phyloP scores from a whole-genome alignment of 2,329 filamentous ascomycete species.

The Lizonia empirigonia region DNA sequence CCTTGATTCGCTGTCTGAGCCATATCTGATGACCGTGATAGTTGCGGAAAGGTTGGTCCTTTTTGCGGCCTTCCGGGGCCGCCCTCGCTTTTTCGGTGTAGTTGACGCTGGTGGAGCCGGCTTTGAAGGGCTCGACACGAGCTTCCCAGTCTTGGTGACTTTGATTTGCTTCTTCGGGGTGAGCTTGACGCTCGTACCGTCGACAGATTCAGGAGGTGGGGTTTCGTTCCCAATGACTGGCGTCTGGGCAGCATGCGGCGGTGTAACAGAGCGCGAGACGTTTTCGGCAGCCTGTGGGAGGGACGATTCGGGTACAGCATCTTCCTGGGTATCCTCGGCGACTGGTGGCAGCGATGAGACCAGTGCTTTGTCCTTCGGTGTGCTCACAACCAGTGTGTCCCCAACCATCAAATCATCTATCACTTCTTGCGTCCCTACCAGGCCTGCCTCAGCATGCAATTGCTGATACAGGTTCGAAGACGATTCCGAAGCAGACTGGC shows the following conservation, averaged over 20 bases:
- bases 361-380: neutral
- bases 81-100: slow-evolving; percentile 50
- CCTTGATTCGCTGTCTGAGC: slow-evolving; percentile 54
- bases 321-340: neutral
- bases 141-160: slow-evolving; percentile 53
- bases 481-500: neutral
- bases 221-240: neutral
- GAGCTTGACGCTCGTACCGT: slow-evolving; percentile 5
- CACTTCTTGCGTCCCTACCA: slow-evolving; percentile 1
- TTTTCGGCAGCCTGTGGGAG: neutral
- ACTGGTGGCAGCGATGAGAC: neutral
- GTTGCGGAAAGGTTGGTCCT: slow-evolving; percentile 39
- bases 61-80: slow-evolving; percentile 15
- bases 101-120: slow-evolving; percentile 40
- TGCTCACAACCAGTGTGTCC: neutral
- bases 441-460: slow-evolving; percentile 31
- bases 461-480: slow-evolving; percentile 37
- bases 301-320: slow-evolving; percentile 1
- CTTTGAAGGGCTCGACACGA: slow-evolving; percentile 50
- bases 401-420: slow-evolving; percentile 13
- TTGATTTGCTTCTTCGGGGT: slow-evolving; percentile 46
- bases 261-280: neutral
- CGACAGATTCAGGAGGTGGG: neutral
- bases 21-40: slow-evolving; percentile 67
- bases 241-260: neutral